Evolutionary conservation across 768 basidiomycete species (phyloP).

Genomic region (Hericium rajendrae): DNA sequence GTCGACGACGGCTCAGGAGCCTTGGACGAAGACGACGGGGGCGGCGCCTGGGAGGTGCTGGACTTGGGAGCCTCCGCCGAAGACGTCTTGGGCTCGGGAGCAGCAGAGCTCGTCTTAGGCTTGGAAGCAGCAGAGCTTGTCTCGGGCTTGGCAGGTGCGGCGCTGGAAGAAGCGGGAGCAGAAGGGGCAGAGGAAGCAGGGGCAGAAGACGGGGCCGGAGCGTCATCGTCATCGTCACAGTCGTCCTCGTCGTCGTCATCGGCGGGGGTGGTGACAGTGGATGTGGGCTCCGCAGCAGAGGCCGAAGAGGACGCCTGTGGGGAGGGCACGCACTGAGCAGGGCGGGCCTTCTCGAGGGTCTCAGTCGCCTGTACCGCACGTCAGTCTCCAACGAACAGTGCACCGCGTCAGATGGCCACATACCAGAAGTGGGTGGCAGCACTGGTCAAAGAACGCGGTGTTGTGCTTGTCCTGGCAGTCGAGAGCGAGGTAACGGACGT

Average conservation of each 20-base stretch:
- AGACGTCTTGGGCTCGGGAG: constrained; percentile 9
- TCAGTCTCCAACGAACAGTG: not conserved
- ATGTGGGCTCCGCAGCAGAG: constrained; percentile 1
- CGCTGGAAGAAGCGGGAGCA: not conserved
- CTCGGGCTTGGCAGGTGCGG: constrained; percentile 10
- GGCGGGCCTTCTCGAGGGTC: constrained; percentile 34
- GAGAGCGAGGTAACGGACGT: constrained; percentile 52
- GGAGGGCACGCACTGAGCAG: constrained; percentile 44
- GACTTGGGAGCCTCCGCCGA: constrained; percentile 7
- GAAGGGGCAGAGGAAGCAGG: not conserved
- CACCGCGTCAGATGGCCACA: constrained; percentile 13
- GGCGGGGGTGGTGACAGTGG: constrained; percentile 1
- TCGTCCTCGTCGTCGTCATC: constrained; percentile 14
- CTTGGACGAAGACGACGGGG: not conserved
- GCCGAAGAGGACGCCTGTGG: constrained; percentile 15
- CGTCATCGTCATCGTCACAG: constrained; percentile 8
- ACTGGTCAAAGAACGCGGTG: constrained; percentile 46
- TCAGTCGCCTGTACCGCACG: constrained; percentile 33
- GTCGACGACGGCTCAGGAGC: constrained; percentile 14
- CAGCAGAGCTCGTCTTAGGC: constrained; percentile 3
- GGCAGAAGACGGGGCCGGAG: constrained; percentile 2
- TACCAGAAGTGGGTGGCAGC: constrained; percentile 66
- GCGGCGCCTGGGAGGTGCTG: constrained; percentile 4
- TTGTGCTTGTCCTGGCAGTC: constrained; percentile 33
- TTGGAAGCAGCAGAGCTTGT: constrained; percentile 9